These are phyloP conservation scores for Phytophthora europaea DNA, from an alignment of 352 stramenopile genomes.

Conservation along the genomic window DNA sequence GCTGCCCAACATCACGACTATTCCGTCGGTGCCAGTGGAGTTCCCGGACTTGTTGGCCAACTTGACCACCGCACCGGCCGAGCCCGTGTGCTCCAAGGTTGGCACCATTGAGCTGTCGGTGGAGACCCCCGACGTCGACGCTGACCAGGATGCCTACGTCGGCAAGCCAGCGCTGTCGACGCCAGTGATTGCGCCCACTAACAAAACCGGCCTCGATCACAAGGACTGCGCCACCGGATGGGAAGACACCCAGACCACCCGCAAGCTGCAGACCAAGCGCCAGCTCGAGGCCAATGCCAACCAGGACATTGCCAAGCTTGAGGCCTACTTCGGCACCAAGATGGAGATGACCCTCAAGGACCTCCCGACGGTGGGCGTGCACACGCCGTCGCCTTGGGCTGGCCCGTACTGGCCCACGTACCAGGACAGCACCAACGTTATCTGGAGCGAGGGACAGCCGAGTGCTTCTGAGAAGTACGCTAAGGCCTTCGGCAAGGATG, in stretches of 20 bases:
- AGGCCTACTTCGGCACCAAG: conserved; percentile 14
- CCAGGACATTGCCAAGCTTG: conserved; percentile 22
- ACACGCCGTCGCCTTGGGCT: conserved; percentile 21
- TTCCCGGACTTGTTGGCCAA: conserved; percentile 32
- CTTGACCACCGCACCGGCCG: conserved; percentile 12
- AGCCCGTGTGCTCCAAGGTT: conserved; percentile 37
- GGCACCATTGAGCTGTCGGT: conserved; percentile 26
- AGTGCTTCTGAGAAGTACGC: conserved; percentile 57
- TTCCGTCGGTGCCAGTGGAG: conserved; percentile 20
- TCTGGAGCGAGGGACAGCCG: conserved; percentile 30
- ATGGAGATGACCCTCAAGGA: conserved; percentile 29
- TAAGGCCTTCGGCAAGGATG: conserved; percentile 41
- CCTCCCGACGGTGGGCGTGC: conserved; percentile 14
- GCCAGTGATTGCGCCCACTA: neutral
- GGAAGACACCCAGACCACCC: conserved; percentile 24
- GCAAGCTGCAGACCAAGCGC: conserved; percentile 26
- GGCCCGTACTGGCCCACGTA: conserved; percentile 60
- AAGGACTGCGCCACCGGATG: conserved; percentile 43
- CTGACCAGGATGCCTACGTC: conserved; percentile 28
- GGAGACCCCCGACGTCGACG: conserved; percentile 14
- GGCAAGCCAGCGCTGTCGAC: neutral
- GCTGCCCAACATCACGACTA: conserved; percentile 35
- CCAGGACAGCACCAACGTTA: conserved; percentile 64
- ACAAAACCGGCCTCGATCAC: conserved; percentile 20
- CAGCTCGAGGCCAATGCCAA: conserved; percentile 8